phyloP scores from a whole-genome alignment of 208 protist species.

The Leishmania martiniquensis region DNA sequence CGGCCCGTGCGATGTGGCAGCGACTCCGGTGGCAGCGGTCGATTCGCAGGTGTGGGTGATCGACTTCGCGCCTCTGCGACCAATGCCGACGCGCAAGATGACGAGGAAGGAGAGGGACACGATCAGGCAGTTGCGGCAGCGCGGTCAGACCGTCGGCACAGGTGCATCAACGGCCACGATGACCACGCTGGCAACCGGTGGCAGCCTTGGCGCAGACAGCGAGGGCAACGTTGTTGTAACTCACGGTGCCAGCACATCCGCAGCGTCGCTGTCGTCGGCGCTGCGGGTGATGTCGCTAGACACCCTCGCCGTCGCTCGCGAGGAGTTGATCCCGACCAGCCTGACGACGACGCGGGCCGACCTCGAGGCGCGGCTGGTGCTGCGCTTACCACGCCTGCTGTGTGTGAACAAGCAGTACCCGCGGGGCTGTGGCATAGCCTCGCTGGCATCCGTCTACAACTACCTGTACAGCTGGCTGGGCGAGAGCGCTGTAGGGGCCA shows the following conservation, averaged over 20 bases:
- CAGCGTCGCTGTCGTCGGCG: conserved; percentile 10
- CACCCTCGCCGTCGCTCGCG: conserved; percentile 41
- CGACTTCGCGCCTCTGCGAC: conserved; percentile 54
- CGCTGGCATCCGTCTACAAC: conserved; percentile 90
- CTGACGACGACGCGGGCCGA: conserved; percentile 69
- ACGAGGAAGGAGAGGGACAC: conserved; percentile 72
- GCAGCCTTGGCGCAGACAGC: conserved; percentile 36
- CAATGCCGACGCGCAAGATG: conserved; percentile 54
- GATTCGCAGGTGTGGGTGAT: conserved; percentile 72
- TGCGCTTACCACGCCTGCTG: conserved; percentile 72
- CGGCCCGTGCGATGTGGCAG: neutral
- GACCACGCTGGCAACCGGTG: neutral
- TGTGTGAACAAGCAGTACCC: conserved; percentile 93
- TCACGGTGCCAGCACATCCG: neutral
- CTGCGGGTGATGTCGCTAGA: conserved; percentile 55
- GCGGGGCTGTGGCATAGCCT: conserved; percentile 87
- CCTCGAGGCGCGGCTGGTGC: conserved; percentile 67
- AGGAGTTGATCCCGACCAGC: conserved; percentile 60
- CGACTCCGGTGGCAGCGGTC: neutral
- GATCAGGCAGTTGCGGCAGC: conserved; percentile 40
- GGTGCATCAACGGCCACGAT: conserved; percentile 1
- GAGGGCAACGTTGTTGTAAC: conserved; percentile 47
- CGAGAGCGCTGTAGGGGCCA: conserved; percentile 43
- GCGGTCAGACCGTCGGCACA: conserved; percentile 11
- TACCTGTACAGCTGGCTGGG: conserved; percentile 91